phyloP scores from a whole-genome alignment of 108 stramenopile genomes.

The Cyclostephanos tholiformis region DNA sequence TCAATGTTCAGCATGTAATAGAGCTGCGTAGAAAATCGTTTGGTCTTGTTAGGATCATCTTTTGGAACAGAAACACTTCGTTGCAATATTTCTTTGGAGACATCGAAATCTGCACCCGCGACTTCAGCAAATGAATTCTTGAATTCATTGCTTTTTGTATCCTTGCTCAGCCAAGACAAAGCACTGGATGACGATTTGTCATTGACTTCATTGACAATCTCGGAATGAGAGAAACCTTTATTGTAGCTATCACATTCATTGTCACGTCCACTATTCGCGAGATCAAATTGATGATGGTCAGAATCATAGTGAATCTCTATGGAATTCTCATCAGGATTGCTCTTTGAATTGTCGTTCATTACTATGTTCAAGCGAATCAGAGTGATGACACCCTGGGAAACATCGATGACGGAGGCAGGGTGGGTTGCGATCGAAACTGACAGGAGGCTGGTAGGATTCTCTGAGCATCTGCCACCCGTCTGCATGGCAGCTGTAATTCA shows the following conservation, averaged over 20 bases:
- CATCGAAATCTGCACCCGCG: not conserved
- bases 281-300: not conserved
- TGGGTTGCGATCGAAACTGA: no score
- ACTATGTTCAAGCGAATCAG: not conserved
- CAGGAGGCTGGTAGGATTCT: no score
- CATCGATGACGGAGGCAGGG: no score
- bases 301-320: not conserved
- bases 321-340: not conserved
- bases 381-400: not conserved
- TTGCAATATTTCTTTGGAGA: not conserved
- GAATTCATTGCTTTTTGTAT: slow-evolving; percentile 3
- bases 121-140: not conserved
- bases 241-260: not conserved
- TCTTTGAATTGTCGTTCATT: not conserved
- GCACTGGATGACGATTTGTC: not conserved
- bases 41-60: not conserved
- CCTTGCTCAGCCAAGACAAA: not conserved
- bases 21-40: slow-evolving; percentile 1
- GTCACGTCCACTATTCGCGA: not conserved
- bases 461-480: not conserved
- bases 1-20: not conserved
- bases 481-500: not conserved
- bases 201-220: not conserved
- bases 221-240: not conserved
- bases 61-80: not conserved